Evolutionary conservation across 2,329 filamentous ascomycete genomes (phyloP).

Genomic region (Diaporthe amygdali): DNA sequence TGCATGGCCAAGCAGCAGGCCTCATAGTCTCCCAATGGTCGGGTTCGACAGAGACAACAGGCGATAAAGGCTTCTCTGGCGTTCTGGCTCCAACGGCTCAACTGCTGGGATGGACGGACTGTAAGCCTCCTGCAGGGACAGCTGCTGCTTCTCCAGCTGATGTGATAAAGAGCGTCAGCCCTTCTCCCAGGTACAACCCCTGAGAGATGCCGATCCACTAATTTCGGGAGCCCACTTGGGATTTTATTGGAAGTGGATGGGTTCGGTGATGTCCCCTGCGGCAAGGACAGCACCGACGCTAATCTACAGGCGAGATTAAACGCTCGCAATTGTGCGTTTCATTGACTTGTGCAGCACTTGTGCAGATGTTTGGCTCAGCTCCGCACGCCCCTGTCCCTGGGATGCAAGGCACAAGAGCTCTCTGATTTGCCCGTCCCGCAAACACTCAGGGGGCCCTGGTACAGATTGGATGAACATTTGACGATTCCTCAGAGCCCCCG

Average conservation of each 20-base stretch:
- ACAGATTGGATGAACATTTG: constrained; percentile 20
- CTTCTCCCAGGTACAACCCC: constrained; percentile 9
- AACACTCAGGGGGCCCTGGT: constrained; percentile 23
- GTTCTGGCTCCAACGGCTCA: neutral
- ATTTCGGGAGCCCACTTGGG: constrained; percentile 25
- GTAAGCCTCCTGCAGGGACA: neutral
- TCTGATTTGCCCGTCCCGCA: constrained; percentile 23
- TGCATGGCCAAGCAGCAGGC: neutral
- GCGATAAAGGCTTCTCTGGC: neutral
- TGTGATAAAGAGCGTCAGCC: neutral
- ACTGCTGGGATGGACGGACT: neutral
- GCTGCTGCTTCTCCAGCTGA: neutral
- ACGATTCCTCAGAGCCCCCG: constrained; percentile 21
- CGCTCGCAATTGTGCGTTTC: constrained; percentile 20
- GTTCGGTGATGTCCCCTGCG: constrained; percentile 17
- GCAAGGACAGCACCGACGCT: constrained; percentile 24
- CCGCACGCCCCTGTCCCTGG: constrained; percentile 20
- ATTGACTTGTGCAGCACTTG: constrained; percentile 17
- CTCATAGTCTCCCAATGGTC: constrained; percentile 13
- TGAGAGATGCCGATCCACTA: constrained; percentile 17
- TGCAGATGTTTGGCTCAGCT: constrained; percentile 22
- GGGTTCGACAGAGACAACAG: neutral
- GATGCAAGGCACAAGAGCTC: constrained; percentile 22
- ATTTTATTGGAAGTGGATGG: constrained; percentile 26
- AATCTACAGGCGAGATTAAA: constrained; percentile 23